Evolutionary conservation across 1,284 basidiomycete genomes (phyloP).

Genomic region (Trichosporon ovoides): DNA sequence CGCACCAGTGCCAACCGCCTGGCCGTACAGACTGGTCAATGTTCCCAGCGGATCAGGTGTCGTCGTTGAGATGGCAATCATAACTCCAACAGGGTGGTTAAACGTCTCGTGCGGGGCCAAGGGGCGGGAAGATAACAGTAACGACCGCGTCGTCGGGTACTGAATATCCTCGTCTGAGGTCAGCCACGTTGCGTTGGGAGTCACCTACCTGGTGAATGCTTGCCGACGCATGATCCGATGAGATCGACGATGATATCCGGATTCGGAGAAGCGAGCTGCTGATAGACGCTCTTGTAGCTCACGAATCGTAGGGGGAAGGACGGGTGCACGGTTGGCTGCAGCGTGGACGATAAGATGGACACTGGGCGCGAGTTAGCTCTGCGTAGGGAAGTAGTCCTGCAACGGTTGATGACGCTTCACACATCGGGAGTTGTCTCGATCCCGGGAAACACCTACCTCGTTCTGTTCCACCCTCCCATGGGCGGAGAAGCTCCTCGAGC

Average conservation of each 20-base stretch:
- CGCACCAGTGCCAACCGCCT: slow-evolving; percentile 29
- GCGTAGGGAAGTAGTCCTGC: no score
- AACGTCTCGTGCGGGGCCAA: slow-evolving; percentile 47
- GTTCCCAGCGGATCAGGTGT: slow-evolving; percentile 41
- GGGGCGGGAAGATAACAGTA: slow-evolving; percentile 45
- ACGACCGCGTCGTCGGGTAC: slow-evolving; percentile 43
- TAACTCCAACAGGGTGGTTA: slow-evolving; percentile 46
- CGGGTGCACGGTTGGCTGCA: slow-evolving; percentile 46
- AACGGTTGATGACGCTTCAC: no score
- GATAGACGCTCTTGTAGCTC: slow-evolving; percentile 39
- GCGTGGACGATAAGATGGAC: slow-evolving; percentile 43
- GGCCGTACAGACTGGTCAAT: slow-evolving; percentile 34
- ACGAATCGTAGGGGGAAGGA: slow-evolving; percentile 47
- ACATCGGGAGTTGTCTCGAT: no score
- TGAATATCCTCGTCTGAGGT: slow-evolving; percentile 41
- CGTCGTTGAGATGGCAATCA: slow-evolving; percentile 44
- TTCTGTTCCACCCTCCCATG: slow-evolving; percentile 47
- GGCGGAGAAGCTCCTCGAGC: slow-evolving; percentile 46
- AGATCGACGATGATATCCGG: slow-evolving; percentile 47
- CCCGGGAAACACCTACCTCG: slow-evolving; percentile 32
- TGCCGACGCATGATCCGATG: slow-evolving; percentile 28
- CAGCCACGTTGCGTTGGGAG: neutral
- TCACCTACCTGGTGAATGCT: slow-evolving; percentile 14
- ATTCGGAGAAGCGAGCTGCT: slow-evolving; percentile 30
- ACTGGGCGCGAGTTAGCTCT: slow-evolving; percentile 27